Evolutionary conservation across 2,329 filamentous ascomycete genomes (phyloP).

Genomic region (Exophiala mesophila): DNA sequence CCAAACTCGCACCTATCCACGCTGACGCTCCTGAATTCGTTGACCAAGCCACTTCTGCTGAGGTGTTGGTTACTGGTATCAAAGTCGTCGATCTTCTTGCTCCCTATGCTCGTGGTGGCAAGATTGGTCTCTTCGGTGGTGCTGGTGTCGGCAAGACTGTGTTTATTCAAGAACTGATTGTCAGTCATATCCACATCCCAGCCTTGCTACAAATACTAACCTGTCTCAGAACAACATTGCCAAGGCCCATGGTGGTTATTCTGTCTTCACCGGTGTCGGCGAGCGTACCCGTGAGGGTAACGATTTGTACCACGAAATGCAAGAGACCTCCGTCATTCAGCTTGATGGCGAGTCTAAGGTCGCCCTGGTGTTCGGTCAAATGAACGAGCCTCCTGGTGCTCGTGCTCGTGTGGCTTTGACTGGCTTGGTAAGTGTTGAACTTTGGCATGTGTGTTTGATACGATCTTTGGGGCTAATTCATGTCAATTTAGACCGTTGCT

Average conservation of each 20-base stretch:
- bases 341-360: constrained; percentile 99
- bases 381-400: constrained; percentile 99
- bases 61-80: constrained; percentile 98
- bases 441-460: no score
- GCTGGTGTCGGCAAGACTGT: constrained; percentile 99
- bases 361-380: constrained; percentile 98
- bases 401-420: constrained; percentile 99
- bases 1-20: constrained; percentile 87
- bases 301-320: constrained; percentile 99
- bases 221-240: constrained; percentile 87
- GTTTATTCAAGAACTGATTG: constrained; percentile 99
- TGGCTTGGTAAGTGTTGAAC: no score
- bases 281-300: constrained; percentile 99
- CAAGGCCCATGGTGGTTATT: constrained; percentile 99
- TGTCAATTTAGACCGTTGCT: no score
- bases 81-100: constrained; percentile 99
- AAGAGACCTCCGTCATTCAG: constrained; percentile 99
- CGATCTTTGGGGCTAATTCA: no score
- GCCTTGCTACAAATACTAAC: no score
- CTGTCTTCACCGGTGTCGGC: constrained; percentile 99
- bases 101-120: constrained; percentile 99
- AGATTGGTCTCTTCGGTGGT: constrained; percentile 99
- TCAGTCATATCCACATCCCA: neutral
- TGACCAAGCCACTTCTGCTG: constrained; percentile 93
- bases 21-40: constrained; percentile 85